phyloP scores from a whole-genome alignment of 768 basidiomycete genomes.

The Hygrophoropsis aurantiaca region DNA sequence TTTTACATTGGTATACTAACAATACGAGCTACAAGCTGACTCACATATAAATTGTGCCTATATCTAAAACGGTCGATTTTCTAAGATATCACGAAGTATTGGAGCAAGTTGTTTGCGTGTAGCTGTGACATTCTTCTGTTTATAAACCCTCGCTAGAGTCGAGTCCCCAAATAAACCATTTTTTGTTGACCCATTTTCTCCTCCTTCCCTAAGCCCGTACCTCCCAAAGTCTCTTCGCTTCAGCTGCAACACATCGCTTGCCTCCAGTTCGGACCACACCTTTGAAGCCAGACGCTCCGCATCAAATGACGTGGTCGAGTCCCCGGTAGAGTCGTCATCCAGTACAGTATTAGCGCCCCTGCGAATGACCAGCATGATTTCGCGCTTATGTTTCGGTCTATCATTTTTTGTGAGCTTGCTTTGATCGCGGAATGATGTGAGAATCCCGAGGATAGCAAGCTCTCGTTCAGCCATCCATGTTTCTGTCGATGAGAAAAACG shows the following conservation, averaged over 20 bases:
- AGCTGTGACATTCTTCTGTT: constrained; percentile 61
- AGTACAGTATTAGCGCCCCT: constrained; percentile 25
- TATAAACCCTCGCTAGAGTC: constrained; percentile 49
- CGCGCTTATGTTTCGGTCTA: constrained; percentile 60
- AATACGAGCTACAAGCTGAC: neutral
- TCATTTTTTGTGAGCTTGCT: constrained; percentile 32
- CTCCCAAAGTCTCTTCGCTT: constrained; percentile 36
- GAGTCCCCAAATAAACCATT: constrained; percentile 17
- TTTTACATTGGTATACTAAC: neutral
- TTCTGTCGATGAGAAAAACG: constrained; percentile 38
- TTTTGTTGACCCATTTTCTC: constrained; percentile 15
- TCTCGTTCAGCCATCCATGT: constrained; percentile 66
- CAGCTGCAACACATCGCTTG: constrained; percentile 42
- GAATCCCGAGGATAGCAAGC: constrained; percentile 71
- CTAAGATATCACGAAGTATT: constrained; percentile 59
- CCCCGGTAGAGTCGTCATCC: constrained; percentile 2
- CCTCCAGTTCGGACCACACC: constrained; percentile 18
- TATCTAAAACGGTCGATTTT: constrained; percentile 23
- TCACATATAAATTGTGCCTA: no score
- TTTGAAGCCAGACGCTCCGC: constrained; percentile 36
- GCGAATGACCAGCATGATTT: constrained; percentile 66
- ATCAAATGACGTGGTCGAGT: constrained; percentile 20
- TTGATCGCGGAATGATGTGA: constrained; percentile 66
- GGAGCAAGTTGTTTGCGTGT: constrained; percentile 72
- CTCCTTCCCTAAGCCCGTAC: constrained; percentile 7